Percentiles rank a stretch among this genome's conserved stretches.
phyloP scores from a whole-genome alignment of 257 asterid species.

The Paulownia fortunei region DNA sequence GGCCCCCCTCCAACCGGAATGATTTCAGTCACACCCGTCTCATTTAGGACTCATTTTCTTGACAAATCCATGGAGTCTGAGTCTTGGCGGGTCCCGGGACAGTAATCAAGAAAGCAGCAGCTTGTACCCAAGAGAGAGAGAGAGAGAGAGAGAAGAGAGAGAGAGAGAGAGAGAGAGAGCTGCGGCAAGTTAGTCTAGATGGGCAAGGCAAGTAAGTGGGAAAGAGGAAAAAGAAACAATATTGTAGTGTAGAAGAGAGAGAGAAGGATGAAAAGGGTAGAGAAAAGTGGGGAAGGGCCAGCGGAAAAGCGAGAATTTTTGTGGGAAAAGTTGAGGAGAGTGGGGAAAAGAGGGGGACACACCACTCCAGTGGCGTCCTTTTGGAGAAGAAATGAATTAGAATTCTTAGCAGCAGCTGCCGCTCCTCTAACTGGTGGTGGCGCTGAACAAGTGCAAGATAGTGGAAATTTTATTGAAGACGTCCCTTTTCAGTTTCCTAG shows the following conservation, averaged over 20 bases:
- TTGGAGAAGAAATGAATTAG: constrained; percentile 52
- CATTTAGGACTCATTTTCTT: too few species aligned
- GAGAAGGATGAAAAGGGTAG: constrained; percentile 60
- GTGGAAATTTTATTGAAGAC: not conserved
- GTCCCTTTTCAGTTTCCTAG: constrained; percentile 37
- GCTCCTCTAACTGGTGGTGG: constrained; percentile 20
- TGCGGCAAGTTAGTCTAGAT: constrained; percentile 50
- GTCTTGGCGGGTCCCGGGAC: not conserved
- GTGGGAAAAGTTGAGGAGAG: constrained; percentile 85
- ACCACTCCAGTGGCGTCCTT: constrained; percentile 80
- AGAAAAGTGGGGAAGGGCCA: constrained; percentile 64
- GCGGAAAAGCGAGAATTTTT: constrained; percentile 71
- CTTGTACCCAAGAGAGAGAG: too few species aligned
- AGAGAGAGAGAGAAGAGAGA: too few species aligned
- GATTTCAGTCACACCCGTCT: too few species aligned
- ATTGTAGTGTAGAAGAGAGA: constrained; percentile 33
- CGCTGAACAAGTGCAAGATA: constrained; percentile 32
- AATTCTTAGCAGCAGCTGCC: constrained; percentile 16
- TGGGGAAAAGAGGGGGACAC: constrained; percentile 82
- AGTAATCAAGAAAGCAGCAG: not conserved
- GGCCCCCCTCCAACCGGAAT: too few species aligned
- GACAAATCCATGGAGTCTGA: not conserved
- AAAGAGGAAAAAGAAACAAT: constrained; percentile 34
- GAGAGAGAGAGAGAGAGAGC: too few species aligned
- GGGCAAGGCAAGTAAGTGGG: constrained; percentile 45